Evolutionary conservation across 139 green algal species (phyloP), one percentile per base, ranked within the genome.

Genomic region (Zygnema cylindricum): DNA sequence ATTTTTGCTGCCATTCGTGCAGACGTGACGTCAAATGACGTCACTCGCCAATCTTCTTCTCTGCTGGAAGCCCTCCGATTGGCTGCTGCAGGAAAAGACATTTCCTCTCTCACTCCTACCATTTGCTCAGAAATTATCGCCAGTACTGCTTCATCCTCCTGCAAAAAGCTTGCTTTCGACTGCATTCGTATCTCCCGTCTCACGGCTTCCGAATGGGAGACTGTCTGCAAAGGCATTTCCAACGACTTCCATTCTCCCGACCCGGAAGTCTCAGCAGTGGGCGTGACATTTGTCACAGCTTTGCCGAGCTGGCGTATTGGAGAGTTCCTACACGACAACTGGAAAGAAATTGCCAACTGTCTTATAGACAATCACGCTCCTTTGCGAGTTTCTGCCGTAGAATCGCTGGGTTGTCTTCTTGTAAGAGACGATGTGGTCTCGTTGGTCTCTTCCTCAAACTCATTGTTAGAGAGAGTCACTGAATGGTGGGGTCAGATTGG

Each of bases 131-230:
- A 89, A 21, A 22, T 91, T 16, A 40, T 91, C 38, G 36, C 32
- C 79, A 23, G 2, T 2, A 63, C 49, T 16, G 7, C 49, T 7
- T 2, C 3, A 2, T 33, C 43, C 33, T 63, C 55, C 43, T 77
- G 77, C 0, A 84, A 41, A 43, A 49, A 77, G 21, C 86, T 91
- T 22, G 86, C 86, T 16, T 91, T 81, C 81, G 86, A 91, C 71
- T 73, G 39, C 21, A 63, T 89, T 39, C 86, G 86, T 39, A 86
- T 30, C 86, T 82, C 79, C 43, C 82, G 86, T 35, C 42, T 90
- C n/a, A 86, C 86, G 39, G 38, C 63, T 0, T 77, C 88, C 25
- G n/a, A 90, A 25, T 91, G 86, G 86, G 86, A 91, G 7, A 75
- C 36, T 1, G 81, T 89, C 23, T 91, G 86, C 22, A 35, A 78